Percentiles rank a stretch among this genome's conserved stretches.
Evolutionary conservation across 139 green algal species (phyloP).

Genomic region (Pleodorina starrii): DNA sequence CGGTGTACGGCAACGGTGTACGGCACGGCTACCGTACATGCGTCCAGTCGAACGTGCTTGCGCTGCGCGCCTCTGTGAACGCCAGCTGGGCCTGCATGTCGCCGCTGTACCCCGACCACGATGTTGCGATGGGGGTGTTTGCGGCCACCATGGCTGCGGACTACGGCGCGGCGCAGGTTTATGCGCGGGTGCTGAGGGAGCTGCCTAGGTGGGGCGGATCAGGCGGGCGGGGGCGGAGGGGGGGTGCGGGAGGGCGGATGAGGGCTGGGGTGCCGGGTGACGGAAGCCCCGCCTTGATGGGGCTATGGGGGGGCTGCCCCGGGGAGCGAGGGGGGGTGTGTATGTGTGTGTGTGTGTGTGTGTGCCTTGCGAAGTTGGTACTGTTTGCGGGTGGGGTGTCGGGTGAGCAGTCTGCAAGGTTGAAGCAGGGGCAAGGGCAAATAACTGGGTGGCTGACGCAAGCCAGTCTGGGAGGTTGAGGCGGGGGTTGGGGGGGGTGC

Average conservation of each 20-base stretch:
- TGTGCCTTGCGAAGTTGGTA: not conserved
- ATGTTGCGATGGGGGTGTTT: constrained; percentile 25
- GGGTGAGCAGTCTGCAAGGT: not conserved
- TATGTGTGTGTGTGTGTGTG: not conserved
- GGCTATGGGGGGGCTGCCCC: not conserved
- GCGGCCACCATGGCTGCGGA: constrained; percentile 29
- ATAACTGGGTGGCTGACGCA: not conserved
- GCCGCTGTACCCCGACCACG: constrained; percentile 24
- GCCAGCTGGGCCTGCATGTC: constrained; percentile 9
- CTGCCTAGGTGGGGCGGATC: constrained; percentile 19
- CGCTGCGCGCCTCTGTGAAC: constrained; percentile 5
- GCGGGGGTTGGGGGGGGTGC: not conserved
- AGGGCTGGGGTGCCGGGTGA: not conserved
- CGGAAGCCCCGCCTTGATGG: not conserved
- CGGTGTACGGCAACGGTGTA: no score
- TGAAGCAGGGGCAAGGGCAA: not conserved
- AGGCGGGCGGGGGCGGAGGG: not conserved
- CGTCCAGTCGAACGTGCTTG: constrained; percentile 13
- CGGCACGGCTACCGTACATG: not conserved
- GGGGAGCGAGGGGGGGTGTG: not conserved
- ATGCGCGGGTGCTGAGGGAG: constrained; percentile 25
- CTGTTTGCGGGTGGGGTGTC: not conserved
- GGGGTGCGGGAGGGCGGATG: no score
- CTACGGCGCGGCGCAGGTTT: not conserved
- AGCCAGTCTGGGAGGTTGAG: not conserved